phyloP scores from a whole-genome alignment of 768 basidiomycete species.

The Termitomyces heimii region DNA sequence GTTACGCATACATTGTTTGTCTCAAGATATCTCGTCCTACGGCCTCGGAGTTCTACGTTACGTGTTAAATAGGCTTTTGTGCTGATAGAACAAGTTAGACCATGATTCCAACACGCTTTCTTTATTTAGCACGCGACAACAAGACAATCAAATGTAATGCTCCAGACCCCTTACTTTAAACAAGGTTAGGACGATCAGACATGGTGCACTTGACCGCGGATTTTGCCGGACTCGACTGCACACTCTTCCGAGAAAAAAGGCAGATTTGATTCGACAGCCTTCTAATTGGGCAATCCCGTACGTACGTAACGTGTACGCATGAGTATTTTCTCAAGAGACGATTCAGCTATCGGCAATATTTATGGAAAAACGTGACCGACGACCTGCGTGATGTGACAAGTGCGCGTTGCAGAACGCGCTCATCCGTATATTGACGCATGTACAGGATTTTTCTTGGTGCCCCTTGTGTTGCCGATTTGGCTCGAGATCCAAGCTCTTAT shows the following conservation, averaged over 20 bases:
- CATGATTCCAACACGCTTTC: background rate
- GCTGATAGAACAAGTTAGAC: background rate
- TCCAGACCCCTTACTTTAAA: no score
- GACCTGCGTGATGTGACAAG: no score
- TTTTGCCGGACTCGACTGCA: background rate
- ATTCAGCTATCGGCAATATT: no score
- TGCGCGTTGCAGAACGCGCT: background rate
- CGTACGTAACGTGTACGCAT: no score
- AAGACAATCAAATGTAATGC: no score
- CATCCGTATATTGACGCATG: conserved; percentile 13
- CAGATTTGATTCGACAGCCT: background rate
- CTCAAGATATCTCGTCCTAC: background rate
- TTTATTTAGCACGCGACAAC: background rate
- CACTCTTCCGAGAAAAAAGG: background rate
- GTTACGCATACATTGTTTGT: background rate
- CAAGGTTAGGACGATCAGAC: no score
- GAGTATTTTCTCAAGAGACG: background rate
- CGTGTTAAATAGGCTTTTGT: background rate
- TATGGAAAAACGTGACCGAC: no score
- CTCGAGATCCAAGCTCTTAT: conserved; percentile 28
- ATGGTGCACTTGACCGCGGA: no score
- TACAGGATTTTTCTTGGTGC: conserved; percentile 58
- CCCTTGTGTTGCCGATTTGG: conserved; percentile 31
- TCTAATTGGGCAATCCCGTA: background rate
- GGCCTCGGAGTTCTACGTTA: background rate